phyloP scores from a whole-genome alignment of 2,329 filamentous ascomycete genomes.

The Coniochaeta sp. region DNA sequence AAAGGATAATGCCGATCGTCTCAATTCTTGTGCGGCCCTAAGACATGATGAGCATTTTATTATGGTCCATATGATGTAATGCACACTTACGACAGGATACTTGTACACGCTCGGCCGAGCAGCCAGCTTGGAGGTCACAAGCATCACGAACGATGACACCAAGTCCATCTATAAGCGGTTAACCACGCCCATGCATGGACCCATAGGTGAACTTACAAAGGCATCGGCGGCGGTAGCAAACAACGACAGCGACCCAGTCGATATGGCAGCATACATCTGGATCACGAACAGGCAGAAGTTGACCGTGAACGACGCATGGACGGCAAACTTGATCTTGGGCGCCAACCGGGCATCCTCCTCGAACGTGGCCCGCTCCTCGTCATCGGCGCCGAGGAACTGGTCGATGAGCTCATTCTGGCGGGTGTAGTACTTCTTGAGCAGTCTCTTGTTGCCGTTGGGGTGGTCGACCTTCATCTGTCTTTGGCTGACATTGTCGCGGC shows the following conservation, averaged over 20 bases:
- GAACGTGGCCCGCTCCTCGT: constrained; percentile 45
- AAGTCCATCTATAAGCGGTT: constrained; percentile 45
- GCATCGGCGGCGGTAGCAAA: constrained; percentile 62
- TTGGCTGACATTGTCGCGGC: constrained; percentile 31
- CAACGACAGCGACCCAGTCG: constrained; percentile 53
- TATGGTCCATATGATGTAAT: not conserved
- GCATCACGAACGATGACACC: constrained; percentile 56
- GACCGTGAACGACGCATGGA: constrained; percentile 42
- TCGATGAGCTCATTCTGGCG: constrained; percentile 42
- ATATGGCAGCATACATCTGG: constrained; percentile 51
- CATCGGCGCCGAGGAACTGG: constrained; percentile 45
- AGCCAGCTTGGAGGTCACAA: constrained; percentile 53
- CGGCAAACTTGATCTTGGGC: constrained; percentile 44
- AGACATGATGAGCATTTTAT: not conserved
- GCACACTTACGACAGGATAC: constrained; percentile 45
- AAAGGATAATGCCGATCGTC: constrained; percentile 58
- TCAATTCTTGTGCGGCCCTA: constrained; percentile 54
- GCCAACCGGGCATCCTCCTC: constrained; percentile 44
- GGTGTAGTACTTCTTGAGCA: constrained; percentile 39
- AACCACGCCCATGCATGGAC: constrained; percentile 6
- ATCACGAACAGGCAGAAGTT: constrained; percentile 50
- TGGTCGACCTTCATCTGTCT: constrained; percentile 41
- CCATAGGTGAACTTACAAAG: constrained; percentile 31
- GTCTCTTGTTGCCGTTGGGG: constrained; percentile 33
- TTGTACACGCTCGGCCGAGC: constrained; percentile 52